These are phyloP conservation scores for Nadsonia fulvescens DNA, from an alignment of 805 yeast species.

Conservation along the genomic window DNA sequence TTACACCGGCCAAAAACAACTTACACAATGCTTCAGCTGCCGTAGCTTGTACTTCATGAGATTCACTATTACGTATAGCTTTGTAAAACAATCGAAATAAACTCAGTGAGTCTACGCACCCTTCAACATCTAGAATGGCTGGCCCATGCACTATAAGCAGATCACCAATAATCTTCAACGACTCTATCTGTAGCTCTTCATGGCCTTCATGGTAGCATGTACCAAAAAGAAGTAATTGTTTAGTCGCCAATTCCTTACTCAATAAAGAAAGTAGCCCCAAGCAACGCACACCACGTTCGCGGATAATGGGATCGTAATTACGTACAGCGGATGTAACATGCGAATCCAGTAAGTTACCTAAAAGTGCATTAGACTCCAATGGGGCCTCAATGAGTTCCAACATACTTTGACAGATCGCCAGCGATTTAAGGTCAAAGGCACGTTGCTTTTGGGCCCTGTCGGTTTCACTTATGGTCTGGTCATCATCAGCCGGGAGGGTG, in stretches of 20 bases:
- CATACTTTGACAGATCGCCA: constrained; percentile 50
- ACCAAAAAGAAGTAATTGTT: constrained; percentile 47
- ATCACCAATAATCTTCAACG: constrained; percentile 60
- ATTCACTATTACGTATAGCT: constrained; percentile 29
- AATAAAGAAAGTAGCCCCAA: constrained; percentile 66
- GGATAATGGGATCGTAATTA: constrained; percentile 32
- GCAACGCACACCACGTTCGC: constrained; percentile 52
- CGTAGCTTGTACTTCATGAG: constrained; percentile 53
- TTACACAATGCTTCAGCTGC: constrained; percentile 82
- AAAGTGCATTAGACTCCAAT: constrained; percentile 41
- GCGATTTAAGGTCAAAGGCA: constrained; percentile 31
- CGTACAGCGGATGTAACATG: constrained; percentile 65
- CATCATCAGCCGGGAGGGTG: constrained; percentile 23
- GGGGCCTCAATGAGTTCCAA: constrained; percentile 51
- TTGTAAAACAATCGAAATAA: constrained; percentile 54
- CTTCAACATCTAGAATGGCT: constrained; percentile 40
- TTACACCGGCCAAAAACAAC: constrained; percentile 56
- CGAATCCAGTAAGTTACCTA: constrained; percentile 56
- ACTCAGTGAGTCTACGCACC: constrained; percentile 38
- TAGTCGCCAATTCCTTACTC: constrained; percentile 43
- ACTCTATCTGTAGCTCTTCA: constrained; percentile 39
- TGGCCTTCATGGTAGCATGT: constrained; percentile 52
- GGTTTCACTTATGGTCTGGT: constrained; percentile 32
- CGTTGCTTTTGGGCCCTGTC: constrained; percentile 18
- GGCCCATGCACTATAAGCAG: constrained; percentile 63